Evolutionary conservation across 441 rosid species (phyloP).

Genomic region (Corymbia calophylla): DNA sequence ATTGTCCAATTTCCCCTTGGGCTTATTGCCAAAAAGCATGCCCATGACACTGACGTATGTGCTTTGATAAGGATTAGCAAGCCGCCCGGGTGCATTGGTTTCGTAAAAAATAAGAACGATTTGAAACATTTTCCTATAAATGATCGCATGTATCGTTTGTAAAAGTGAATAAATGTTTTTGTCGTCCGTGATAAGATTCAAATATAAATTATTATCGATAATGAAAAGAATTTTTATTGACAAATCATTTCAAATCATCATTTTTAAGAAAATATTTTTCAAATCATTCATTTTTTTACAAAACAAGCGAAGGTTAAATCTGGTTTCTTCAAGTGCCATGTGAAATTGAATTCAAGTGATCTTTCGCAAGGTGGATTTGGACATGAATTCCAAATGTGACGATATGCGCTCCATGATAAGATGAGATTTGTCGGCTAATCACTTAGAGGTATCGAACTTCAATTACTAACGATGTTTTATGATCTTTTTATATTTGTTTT

Average conservation of each 20-base stretch:
- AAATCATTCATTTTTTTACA: too few species aligned
- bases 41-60: background rate
- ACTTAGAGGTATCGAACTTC: background rate
- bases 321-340: fast-evolving
- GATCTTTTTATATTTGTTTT: background rate
- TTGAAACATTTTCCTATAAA: too few species aligned
- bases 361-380: background rate
- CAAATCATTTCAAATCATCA: too few species aligned
- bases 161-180: too few species aligned
- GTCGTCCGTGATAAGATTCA: too few species aligned
- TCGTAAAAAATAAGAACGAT: background rate
- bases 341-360: background rate
- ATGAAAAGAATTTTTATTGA: too few species aligned
- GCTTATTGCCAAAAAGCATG: background rate
- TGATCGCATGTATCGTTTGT: too few species aligned
- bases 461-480: background rate
- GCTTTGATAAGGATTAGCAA: background rate
- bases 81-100: background rate
- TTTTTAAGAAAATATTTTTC: too few species aligned
- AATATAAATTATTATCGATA: too few species aligned
- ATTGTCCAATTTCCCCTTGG: background rate
- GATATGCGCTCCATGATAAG: background rate
- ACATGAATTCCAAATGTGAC: background rate
- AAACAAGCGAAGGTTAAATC: too few species aligned
- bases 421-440: background rate